phyloP scores from a whole-genome alignment of 169 alveolate species.

The Toxoplasma gondii region DNA sequence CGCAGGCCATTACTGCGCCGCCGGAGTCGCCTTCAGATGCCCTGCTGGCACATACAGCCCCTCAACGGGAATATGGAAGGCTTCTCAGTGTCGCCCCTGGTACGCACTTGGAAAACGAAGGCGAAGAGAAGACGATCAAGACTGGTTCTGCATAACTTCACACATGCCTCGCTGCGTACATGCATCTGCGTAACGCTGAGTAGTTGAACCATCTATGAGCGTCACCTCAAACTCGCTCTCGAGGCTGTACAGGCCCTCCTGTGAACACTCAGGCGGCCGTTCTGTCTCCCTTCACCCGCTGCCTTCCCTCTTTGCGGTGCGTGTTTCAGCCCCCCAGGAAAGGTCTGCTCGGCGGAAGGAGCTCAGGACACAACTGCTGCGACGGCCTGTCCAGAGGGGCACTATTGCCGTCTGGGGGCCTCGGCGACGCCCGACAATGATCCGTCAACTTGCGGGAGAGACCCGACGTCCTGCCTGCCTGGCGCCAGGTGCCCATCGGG shows the following conservation, averaged over 20 bases:
- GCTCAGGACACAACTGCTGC: background rate
- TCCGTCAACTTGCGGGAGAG: background rate
- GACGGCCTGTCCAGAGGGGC: constrained; percentile 75
- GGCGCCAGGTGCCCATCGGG: constrained; percentile 31
- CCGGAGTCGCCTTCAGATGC: constrained; percentile 71
- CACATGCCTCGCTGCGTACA: too few species aligned
- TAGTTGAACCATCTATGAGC: too few species aligned
- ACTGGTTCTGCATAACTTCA: background rate
- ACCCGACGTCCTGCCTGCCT: background rate
- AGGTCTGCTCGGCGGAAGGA: background rate
- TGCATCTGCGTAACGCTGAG: too few species aligned
- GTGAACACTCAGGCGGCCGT: background rate
- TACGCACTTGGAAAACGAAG: background rate
- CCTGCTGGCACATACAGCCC: constrained; percentile 72
- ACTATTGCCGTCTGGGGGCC: constrained; percentile 65
- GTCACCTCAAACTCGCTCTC: too few species aligned
- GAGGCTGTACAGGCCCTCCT: too few species aligned
- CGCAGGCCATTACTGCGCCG: constrained; percentile 78
- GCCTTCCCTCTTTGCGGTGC: background rate
- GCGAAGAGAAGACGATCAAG: background rate
- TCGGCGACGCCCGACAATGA: constrained; percentile 15
- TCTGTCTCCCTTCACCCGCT: background rate
- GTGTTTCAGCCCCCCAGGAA: constrained; percentile 31
- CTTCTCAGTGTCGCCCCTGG: constrained; percentile 20
- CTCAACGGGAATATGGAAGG: background rate